Evolutionary conservation across 2,329 filamentous ascomycete genomes (phyloP).

Genomic region (Magnaporthiopsis incrustans): DNA sequence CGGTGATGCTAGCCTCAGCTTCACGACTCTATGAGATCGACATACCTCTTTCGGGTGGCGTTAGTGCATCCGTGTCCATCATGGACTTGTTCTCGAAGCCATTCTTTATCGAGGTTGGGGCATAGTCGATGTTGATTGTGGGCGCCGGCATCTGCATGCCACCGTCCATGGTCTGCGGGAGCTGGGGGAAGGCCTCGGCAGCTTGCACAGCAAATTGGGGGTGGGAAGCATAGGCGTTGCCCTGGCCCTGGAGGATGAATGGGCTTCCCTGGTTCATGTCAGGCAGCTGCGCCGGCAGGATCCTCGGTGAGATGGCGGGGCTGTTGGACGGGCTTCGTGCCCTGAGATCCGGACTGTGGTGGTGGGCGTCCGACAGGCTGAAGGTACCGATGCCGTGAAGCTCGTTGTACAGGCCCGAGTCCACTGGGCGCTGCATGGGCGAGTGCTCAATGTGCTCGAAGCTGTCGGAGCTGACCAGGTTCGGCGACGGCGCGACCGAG

Average conservation of each 20-base stretch:
- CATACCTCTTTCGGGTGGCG: slow-evolving; percentile 66
- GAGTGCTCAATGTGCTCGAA: slow-evolving; percentile 66
- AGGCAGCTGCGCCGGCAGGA: slow-evolving; percentile 48
- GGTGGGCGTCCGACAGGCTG: slow-evolving; percentile 62
- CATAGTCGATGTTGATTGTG: slow-evolving; percentile 89
- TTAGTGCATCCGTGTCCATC: slow-evolving; percentile 71
- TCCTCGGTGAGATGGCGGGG: slow-evolving; percentile 56
- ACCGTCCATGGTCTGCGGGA: slow-evolving; percentile 49
- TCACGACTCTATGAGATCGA: slow-evolving; percentile 4
- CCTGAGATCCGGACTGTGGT: slow-evolving; percentile 46
- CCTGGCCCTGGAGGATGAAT: slow-evolving; percentile 35
- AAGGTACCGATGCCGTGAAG: slow-evolving; percentile 72
- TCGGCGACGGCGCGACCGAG: slow-evolving; percentile 71
- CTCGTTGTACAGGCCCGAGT: slow-evolving; percentile 66
- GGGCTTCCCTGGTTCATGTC: slow-evolving; percentile 37
- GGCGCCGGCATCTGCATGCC: slow-evolving; percentile 74
- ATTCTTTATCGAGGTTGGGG: slow-evolving; percentile 61
- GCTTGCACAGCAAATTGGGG: slow-evolving; percentile 33
- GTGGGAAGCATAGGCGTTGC: slow-evolving; percentile 29
- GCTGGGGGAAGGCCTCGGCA: slow-evolving; percentile 43
- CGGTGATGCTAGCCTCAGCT: neutral
- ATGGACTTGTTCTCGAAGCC: slow-evolving; percentile 56
- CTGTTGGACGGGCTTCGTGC: slow-evolving; percentile 76
- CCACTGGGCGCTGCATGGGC: slow-evolving; percentile 68
- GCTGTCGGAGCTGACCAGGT: slow-evolving; percentile 66